phyloP scores from a whole-genome alignment of 768 basidiomycete species.

The Calocera viscosa region DNA sequence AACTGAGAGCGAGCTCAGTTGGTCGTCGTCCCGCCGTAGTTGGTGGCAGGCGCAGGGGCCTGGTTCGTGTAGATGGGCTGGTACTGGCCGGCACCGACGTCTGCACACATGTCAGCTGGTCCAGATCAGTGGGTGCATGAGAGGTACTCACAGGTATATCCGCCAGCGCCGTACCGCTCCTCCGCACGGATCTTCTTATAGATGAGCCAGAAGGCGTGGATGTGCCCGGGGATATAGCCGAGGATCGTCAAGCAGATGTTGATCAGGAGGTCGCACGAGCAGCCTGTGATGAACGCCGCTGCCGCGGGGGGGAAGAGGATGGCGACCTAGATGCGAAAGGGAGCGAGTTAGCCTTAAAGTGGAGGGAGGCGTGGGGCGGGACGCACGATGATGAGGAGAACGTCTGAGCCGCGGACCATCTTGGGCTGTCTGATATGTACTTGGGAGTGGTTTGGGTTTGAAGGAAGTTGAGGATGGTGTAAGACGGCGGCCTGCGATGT shows the following conservation, averaged over 20 bases:
- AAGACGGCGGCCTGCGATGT: background rate
- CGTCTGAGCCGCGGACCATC: slow-evolving; percentile 53
- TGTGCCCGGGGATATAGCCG: slow-evolving; percentile 59
- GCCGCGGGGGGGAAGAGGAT: slow-evolving; percentile 47
- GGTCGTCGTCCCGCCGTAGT: slow-evolving; percentile 29
- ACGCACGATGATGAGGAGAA: slow-evolving; percentile 64
- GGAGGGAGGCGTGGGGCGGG: slow-evolving; percentile 46
- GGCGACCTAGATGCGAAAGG: slow-evolving; percentile 12
- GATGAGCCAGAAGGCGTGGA: slow-evolving; percentile 81
- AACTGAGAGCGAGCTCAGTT: background rate
- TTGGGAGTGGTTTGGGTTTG: background rate
- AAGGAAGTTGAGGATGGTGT: background rate
- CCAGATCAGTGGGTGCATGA: background rate
- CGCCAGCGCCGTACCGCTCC: slow-evolving; percentile 51
- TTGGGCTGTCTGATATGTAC: slow-evolving; percentile 9
- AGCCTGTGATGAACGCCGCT: slow-evolving; percentile 54
- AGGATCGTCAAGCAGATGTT: slow-evolving; percentile 67
- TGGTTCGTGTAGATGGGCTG: slow-evolving; percentile 20
- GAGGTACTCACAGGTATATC: slow-evolving; percentile 55
- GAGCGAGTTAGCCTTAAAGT: slow-evolving; percentile 20
- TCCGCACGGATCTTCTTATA: slow-evolving; percentile 76
- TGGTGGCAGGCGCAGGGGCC: slow-evolving; percentile 19
- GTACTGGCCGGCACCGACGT: slow-evolving; percentile 32
- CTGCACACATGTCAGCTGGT: slow-evolving; percentile 18
- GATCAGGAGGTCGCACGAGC: slow-evolving; percentile 76